Base-by-base conservation (phyloP, 768 basidiomycete species). In the Lepiota subincarnata region DNA sequence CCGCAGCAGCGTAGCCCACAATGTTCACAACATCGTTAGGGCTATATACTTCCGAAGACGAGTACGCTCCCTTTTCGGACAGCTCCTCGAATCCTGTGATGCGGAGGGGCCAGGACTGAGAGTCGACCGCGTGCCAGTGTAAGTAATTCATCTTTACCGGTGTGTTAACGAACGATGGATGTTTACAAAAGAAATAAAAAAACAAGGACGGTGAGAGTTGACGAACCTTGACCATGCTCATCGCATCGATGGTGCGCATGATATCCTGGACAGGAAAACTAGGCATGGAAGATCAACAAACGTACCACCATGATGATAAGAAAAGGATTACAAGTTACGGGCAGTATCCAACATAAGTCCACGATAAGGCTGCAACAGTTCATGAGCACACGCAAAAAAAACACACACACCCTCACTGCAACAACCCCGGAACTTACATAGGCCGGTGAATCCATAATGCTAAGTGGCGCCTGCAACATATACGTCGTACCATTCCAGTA, bases 71-170 rank as follows among this genome's bases (percentile, higher is more conserved):
- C 12, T 80, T 73, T 12, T 63, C 60, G 1, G 85, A 70, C 2
- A 92, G 68, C 56, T 87, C 81, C 0, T 87, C 82, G 60, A 80
- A 84, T n/a, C 72, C 73, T 18, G 79, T 68, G 5, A 92, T 69
- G 22, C 73, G 69, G 10, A 92, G 73, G 0, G 91, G 88, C 67
- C 87, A 93, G 54, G 82, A 84, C 64, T 92, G 87, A 35, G 84
- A 84, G 65, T 92, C 91, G 31, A 80, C 80, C 48, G 87, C 75
- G 64, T 92, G 91, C 90, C 89, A 92, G 55, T 92, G 88, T 60
- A 92, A 82, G 6, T 75, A 76, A 64, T 82, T 90, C 57, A 88
- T 75, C 80, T 24, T 24, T 24, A 24, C 24, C 5, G 5, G 24
- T 24, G 77, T 20, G 24, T 75, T 70, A 49, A 77, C 62, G 60